Percentiles rank a stretch among this genome's conserved stretches.
These are phyloP conservation scores for Kalaharituber pfeilii DNA, from an alignment of 2,329 filamentous ascomycete species.

Conservation along the genomic window DNA sequence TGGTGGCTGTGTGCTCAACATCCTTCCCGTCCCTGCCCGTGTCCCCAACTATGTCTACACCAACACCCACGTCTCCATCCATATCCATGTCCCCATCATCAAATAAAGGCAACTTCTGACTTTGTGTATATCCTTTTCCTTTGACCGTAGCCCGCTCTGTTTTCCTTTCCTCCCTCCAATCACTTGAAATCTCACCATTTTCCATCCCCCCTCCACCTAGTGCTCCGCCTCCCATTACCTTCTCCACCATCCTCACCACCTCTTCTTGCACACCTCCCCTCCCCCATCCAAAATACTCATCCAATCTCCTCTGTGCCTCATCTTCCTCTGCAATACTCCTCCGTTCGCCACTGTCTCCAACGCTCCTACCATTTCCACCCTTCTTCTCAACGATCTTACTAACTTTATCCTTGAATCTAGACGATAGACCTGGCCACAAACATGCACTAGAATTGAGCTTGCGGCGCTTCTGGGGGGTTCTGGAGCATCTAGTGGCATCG, in stretches of 20 bases:
- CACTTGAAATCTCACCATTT: not conserved
- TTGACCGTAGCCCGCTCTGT: not conserved
- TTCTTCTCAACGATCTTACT: not conserved
- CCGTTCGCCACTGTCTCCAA: not conserved
- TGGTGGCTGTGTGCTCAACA: too few species aligned
- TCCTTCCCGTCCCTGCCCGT: too few species aligned
- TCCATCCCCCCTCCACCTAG: not conserved
- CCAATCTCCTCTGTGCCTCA: not conserved
- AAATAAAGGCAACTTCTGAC: too few species aligned
- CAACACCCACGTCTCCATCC: too few species aligned
- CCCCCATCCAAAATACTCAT: constrained; percentile 1
- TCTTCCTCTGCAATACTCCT: too few species aligned
- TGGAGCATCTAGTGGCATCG: too few species aligned
- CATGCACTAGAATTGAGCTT: too few species aligned
- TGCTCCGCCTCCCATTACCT: not conserved
- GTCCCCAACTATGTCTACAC: too few species aligned
- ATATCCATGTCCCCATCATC: too few species aligned
- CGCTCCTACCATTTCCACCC: not conserved
- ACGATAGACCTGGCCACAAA: too few species aligned
- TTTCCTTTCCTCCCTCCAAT: not conserved
- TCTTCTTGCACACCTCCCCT: not conserved
- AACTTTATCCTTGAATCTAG: too few species aligned
- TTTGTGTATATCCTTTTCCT: not conserved
- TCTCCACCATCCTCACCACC: not conserved
- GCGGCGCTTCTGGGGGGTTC: too few species aligned